These are phyloP conservation scores for Metschnikowia matae DNA, from an alignment of 805 yeast species.

Conservation along the genomic window DNA sequence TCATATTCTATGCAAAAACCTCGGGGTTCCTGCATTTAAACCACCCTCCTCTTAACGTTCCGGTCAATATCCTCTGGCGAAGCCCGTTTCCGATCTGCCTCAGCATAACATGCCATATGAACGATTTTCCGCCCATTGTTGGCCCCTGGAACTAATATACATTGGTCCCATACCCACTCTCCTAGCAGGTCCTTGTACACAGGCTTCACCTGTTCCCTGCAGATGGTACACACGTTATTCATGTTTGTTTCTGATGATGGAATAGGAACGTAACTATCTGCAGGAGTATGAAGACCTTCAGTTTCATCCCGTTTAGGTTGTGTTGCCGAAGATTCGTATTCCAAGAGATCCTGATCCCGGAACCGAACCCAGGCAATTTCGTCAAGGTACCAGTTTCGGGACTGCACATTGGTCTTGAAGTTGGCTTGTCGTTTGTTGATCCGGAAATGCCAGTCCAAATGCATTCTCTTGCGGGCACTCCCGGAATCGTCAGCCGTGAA, in stretches of 20 bases:
- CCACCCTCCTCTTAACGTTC: slow-evolving; percentile 22
- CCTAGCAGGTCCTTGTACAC: slow-evolving; percentile 42
- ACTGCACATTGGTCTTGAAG: slow-evolving; percentile 46
- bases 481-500: slow-evolving; percentile 63
- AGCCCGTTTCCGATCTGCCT: slow-evolving; percentile 32
- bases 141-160: slow-evolving; percentile 38
- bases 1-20: too few relatives aligned
- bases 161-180: slow-evolving; percentile 44
- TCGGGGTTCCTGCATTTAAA: too few relatives aligned
- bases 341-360: slow-evolving; percentile 56
- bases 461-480: slow-evolving; percentile 50
- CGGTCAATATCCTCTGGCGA: slow-evolving; percentile 24
- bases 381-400: slow-evolving; percentile 78
- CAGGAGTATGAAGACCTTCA: not conserved
- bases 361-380: slow-evolving; percentile 70
- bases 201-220: slow-evolving; percentile 41
- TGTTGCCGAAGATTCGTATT: slow-evolving; percentile 20
- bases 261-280: slow-evolving; percentile 48
- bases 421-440: slow-evolving; percentile 66
- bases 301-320: slow-evolving; percentile 6
- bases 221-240: slow-evolving; percentile 40
- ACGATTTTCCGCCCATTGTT: slow-evolving; percentile 34
- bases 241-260: slow-evolving; percentile 58
- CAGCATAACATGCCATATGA: slow-evolving; percentile 38
- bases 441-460: slow-evolving; percentile 95